phyloP scores from a whole-genome alignment of 2,329 filamentous ascomycete genomes.

The Diaporthe amygdali region DNA sequence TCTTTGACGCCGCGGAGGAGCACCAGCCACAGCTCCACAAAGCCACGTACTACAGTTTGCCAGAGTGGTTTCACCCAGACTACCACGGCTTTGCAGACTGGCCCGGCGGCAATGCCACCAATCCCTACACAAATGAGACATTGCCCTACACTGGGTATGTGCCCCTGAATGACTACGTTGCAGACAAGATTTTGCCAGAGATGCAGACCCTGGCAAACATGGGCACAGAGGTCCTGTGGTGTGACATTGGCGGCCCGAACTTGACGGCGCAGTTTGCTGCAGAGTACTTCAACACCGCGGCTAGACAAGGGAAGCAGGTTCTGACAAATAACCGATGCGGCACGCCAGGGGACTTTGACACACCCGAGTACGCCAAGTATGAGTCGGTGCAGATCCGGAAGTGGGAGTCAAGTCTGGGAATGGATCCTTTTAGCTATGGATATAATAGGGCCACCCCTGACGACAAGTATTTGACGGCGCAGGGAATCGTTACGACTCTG shows the following conservation, averaged over 20 bases:
- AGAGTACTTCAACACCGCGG: conserved; percentile 46
- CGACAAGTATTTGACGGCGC: conserved; percentile 30
- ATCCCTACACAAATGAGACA: conserved; percentile 47
- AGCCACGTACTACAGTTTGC: conserved; percentile 49
- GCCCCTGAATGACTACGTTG: conserved; percentile 44
- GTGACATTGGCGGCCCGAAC: conserved; percentile 50
- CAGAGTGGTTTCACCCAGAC: conserved; percentile 52
- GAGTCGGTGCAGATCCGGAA: conserved; percentile 23
- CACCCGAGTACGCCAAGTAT: conserved; percentile 29
- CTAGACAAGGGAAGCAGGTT: conserved; percentile 24
- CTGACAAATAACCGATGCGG: conserved; percentile 25
- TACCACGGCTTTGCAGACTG: conserved; percentile 46
- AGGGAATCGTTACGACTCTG: conserved; percentile 31
- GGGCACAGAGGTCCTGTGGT: conserved; percentile 53
- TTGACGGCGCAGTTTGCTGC: conserved; percentile 46
- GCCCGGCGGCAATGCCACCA: conserved; percentile 47
- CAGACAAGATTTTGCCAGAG: conserved; percentile 46
- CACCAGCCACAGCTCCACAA: conserved; percentile 49
- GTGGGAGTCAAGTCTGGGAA: conserved; percentile 29
- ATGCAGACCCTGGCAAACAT: conserved; percentile 48
- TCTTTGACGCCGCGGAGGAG: conserved; percentile 47
- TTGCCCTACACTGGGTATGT: conserved; percentile 50
- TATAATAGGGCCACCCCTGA: conserved; percentile 28
- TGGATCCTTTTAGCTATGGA: conserved; percentile 29
- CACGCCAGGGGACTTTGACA: conserved; percentile 26